Base-by-base conservation (phyloP, 208 protist genomes). In the Trypanosoma mega region DNA sequence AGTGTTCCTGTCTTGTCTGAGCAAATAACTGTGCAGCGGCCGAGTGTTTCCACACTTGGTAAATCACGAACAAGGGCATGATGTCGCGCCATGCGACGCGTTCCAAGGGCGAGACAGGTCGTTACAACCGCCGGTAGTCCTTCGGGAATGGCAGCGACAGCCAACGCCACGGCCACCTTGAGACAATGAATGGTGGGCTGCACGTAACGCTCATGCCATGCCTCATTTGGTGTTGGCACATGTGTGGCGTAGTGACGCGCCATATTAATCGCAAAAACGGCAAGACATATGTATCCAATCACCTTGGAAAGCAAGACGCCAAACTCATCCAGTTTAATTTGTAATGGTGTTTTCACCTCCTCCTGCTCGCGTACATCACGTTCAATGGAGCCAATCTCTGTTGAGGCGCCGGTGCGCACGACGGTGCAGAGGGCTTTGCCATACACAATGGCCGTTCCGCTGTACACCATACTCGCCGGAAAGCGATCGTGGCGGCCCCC, bases 1-100 rank as follows among this genome's bases (percentile, higher is more conserved):
- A 99, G 82, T 0, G 98, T 99, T 11, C 98, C 98, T 3, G 98
- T 99, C 76, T 99, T 99, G 78, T 99, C 98, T 6, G 90, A 98
- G 80, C 98, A 99, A 67, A 99, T 99, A 9, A 99, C 92, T 20
- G 95, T 97, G 59, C 92, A 98, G 47, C 94, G 93, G 21, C 98
- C 98, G 11, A 99, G 84, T 9, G 97, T 99, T 73, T 99, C 97
- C 11, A 99, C 98, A 23, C 96, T 97, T 16, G 95, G 94, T 0
- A 99, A 82, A 34, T 95, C 87, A 20, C 93, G 86, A 1, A 99
- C 95, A 16, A 98, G 75, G 0, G 97, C 96, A 43, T 99, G 97
- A 41, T 94, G 80, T n/a, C 87, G 80, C 18, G 98, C 95, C 98
- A 99, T 99, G 36, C 92, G 87, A 33, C 86, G 86, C 2, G 93